A percentile compares a stretch with the other conserved stretches of the same genome.
phyloP scores from a whole-genome alignment of 163 green algal species.

The Prototheca cutis region DNA sequence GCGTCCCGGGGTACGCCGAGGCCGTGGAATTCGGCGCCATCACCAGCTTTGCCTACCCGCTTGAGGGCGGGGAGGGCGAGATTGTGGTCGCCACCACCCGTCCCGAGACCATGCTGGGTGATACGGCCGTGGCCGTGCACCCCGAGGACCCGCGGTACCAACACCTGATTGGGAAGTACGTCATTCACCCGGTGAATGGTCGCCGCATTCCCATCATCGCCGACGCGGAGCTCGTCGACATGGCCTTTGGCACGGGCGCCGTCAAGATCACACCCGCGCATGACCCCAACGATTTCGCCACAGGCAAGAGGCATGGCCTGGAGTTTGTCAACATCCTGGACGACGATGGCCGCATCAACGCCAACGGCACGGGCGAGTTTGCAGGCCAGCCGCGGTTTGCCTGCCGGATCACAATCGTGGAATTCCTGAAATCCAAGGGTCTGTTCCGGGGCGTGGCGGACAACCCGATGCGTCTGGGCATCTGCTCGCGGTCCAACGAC shows the following conservation, averaged over 20 bases:
- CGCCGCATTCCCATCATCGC: constrained; percentile 87
- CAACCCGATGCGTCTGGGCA: constrained; percentile 86
- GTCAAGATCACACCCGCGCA: constrained; percentile 97
- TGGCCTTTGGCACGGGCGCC: constrained; percentile 83
- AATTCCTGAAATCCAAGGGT: constrained; percentile 74
- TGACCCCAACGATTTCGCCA: constrained; percentile 94
- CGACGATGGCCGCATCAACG: constrained; percentile 86
- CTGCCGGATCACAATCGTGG: constrained; percentile 67
- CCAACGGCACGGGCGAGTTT: constrained; percentile 64
- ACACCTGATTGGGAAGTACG: constrained; percentile 67
- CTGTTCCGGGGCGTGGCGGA: constrained; percentile 68
- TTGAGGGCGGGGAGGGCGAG: constrained; percentile 70
- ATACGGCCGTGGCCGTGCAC: constrained; percentile 93
- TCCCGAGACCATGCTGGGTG: constrained; percentile 95
- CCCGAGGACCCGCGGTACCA: constrained; percentile 82
- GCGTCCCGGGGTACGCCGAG: constrained; percentile 79
- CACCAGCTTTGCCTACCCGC: constrained; percentile 87
- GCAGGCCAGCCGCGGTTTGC: constrained; percentile 79
- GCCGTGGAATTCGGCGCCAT: constrained; percentile 83
- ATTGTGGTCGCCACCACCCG: constrained; percentile 95
- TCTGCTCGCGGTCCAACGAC: constrained; percentile 84
- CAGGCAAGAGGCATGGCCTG: constrained; percentile 88
- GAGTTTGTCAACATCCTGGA: constrained; percentile 95
- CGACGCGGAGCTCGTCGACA: constrained; percentile 93
- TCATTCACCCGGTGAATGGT: constrained; percentile 79